Base-by-base conservation (phyloP, 371 early-diverging fungal species). In the Mucor indicus region DNA sequence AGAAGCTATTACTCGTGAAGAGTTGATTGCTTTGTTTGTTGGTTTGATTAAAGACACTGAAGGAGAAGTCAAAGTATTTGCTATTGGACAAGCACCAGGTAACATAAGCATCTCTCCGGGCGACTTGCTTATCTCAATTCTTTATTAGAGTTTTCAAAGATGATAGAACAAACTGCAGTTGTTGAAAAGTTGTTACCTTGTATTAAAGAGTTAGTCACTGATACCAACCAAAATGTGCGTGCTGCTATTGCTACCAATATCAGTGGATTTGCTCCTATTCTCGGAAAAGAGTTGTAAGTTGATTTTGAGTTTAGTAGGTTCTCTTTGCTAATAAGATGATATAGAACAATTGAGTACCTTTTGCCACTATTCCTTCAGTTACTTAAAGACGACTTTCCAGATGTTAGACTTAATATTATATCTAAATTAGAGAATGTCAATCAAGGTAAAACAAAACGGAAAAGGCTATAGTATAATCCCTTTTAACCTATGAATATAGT, bases 351-450 rank as follows among this genome's bases (percentile, higher is more conserved):
- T 40, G 95, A 97, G 69, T 90, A 93, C 51, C 81, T 98, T 41
- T 72, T 97, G 43, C 97, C 97, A 9, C 65, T 97, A 56, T 95
- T 98, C 72, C 77, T 98, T 60, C 92, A 90, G 44, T 81, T 95
- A 36, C 79, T 98, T 44, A 98, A 97, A 76, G 98, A 98, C 62
- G 95, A 95, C 59, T 91, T 90, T 59, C 87, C 96, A 6, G 98
- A 97, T 38, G 98, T 98, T 43, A 83, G 98, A 48, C 84, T 98
- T 27, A 97, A 96, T 76, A 91, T 98, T 52, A 98, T 98, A 55
- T 94, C 95, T 4, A 93, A 95, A 71, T 79, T 98, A 48, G 97
- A 96, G 62, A 80, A 83, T 25, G 94, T 96, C 21, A 96, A 94
- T 62, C 79, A 87, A 73, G 85, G 86, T 84, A 69, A 24, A 12